These are phyloP conservation scores for Fusarium nelsonii DNA, from an alignment of 2,329 filamentous ascomycete genomes.

Conservation along the genomic window DNA sequence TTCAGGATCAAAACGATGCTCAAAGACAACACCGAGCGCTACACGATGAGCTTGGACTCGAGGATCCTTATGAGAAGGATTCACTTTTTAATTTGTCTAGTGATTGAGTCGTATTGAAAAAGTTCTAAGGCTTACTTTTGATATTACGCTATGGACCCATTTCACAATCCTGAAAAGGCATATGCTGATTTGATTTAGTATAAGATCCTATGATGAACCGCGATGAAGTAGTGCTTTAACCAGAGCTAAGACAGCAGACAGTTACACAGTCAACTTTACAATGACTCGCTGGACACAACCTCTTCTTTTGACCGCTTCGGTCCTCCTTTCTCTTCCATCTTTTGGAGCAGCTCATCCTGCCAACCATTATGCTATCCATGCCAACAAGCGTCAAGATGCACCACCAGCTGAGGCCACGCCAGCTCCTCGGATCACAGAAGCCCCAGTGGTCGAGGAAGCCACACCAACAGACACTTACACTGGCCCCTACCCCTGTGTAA, in stretches of 20 bases:
- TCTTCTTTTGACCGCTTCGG: conserved; percentile 12
- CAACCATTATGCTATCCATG: neutral
- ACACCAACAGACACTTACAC: conserved; percentile 4
- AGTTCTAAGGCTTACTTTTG: conserved; percentile 8
- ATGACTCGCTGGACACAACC: conserved; percentile 20
- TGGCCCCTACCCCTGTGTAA: conserved; percentile 21
- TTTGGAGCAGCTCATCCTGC: conserved; percentile 2
- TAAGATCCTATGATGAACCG: neutral
- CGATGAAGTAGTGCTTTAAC: neutral
- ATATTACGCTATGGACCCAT: neutral
- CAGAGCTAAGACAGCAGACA: neutral
- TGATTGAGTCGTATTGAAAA: neutral
- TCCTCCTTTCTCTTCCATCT: conserved; percentile 5
- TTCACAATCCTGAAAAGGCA: neutral
- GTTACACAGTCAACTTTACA: neutral
- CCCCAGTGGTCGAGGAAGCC: neutral
- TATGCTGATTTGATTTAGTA: neutral
- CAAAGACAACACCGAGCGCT: conserved; percentile 5
- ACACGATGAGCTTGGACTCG: neutral
- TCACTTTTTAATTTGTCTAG: neutral
- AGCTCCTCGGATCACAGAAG: neutral
- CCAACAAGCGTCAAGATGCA: conserved; percentile 14
- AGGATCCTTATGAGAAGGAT: neutral
- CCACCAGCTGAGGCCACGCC: neutral
- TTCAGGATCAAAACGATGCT: conserved; percentile 9